These are phyloP conservation scores for Isochrysis galbana DNA, from an alignment of 78 protist species.

Conservation along the genomic window DNA sequence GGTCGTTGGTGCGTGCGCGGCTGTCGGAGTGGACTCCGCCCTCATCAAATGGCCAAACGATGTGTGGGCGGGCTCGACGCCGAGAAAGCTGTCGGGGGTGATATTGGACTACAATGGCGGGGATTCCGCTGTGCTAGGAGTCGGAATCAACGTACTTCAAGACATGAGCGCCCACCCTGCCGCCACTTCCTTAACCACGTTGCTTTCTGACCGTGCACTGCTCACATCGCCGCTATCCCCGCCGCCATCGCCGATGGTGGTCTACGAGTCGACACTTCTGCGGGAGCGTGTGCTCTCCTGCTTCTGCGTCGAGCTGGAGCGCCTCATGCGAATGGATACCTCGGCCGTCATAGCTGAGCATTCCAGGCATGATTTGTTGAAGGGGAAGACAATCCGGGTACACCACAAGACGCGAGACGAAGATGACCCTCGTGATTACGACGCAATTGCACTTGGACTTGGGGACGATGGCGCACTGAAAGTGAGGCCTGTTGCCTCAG, in stretches of 20 bases:
- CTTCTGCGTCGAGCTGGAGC: neutral
- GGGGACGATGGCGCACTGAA: neutral
- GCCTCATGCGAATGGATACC: neutral
- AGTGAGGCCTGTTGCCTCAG: neutral
- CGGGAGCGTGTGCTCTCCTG: neutral
- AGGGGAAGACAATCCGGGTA: neutral
- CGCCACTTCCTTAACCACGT: neutral
- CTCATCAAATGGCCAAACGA: neutral
- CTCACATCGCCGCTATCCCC: neutral
- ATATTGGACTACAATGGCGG: neutral
- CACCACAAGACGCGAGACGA: neutral
- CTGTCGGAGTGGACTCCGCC: neutral
- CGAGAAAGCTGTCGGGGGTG: neutral
- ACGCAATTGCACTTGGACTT: neutral
- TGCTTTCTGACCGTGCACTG: neutral
- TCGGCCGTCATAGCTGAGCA: neutral
- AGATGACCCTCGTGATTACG: neutral
- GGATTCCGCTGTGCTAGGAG: neutral
- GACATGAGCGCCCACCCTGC: neutral
- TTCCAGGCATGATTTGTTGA: neutral
- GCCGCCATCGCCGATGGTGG: neutral
- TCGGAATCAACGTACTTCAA: neutral
- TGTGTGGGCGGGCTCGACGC: neutral
- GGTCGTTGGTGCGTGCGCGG: neutral
- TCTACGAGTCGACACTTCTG: neutral